Evolutionary conservation across 2,329 filamentous ascomycete genomes (phyloP).

Genomic region (Colletotrichum sp.): DNA sequence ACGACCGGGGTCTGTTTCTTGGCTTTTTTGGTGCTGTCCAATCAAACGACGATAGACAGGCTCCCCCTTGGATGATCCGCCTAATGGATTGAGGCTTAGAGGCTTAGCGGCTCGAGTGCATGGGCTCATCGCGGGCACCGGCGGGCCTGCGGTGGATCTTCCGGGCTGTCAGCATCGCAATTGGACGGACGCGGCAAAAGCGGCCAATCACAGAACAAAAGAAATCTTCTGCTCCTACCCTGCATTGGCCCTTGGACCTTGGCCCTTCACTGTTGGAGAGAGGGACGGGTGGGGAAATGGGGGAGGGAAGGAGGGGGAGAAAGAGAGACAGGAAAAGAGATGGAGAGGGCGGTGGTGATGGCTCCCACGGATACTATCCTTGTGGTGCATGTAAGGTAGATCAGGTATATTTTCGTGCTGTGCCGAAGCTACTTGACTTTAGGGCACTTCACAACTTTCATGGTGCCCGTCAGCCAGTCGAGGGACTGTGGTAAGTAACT

Average conservation of each 20-base stretch:
- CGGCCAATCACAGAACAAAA: neutral
- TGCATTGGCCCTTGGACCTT: neutral
- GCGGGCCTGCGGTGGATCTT: neutral
- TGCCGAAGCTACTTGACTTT: neutral
- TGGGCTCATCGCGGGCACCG: neutral
- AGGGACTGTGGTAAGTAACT: neutral
- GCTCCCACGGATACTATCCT: neutral
- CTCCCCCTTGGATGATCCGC: neutral
- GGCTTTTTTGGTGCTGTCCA: neutral
- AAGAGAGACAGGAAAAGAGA: neutral
- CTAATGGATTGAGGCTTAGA: slow-evolving; percentile 20
- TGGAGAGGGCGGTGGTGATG: neutral
- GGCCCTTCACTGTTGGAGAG: neutral
- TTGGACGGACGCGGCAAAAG: neutral
- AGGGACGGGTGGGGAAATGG: neutral
- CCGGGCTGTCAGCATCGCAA: neutral
- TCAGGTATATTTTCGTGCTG: neutral
- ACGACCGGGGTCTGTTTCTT: neutral
- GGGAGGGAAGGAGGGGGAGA: neutral
- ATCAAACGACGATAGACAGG: neutral
- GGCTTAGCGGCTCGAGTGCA: slow-evolving; percentile 11
- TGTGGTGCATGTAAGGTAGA: neutral
- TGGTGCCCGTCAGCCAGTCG: neutral
- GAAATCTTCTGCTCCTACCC: neutral
- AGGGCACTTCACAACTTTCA: neutral